Conservation (phyloP, 1,284 basidiomycete genomes). For the Cutaneotrichosporon curvatum region DNA sequence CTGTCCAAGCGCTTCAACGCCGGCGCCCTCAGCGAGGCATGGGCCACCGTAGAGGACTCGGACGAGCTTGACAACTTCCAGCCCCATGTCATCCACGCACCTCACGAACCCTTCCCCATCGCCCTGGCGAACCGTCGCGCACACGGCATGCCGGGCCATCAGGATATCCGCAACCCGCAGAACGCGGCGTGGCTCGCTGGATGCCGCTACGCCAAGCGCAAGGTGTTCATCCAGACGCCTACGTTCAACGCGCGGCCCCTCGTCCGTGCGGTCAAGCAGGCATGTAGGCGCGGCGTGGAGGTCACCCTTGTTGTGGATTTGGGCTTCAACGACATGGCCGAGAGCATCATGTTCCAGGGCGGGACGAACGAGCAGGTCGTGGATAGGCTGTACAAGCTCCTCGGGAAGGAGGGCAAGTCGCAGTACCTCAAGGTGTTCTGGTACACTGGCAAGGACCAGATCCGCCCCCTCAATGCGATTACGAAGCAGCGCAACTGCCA, state of each 20-base stretch:
- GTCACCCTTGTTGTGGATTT: conserved; percentile 60
- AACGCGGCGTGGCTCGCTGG: conserved; percentile 69
- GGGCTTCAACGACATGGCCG: conserved; percentile 63
- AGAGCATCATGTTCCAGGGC: conserved; percentile 45
- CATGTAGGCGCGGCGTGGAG: conserved; percentile 61
- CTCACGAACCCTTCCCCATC: conserved; percentile 62
- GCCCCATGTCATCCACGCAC: conserved; percentile 55
- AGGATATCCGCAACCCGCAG: conserved; percentile 59
- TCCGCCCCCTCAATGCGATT: conserved; percentile 62
- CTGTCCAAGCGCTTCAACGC: conserved; percentile 46
- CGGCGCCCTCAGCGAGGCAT: conserved; percentile 47
- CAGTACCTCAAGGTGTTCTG: conserved; percentile 60
- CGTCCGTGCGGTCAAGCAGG: conserved; percentile 58
- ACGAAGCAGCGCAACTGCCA: conserved; percentile 71
- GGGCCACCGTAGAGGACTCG: conserved; percentile 49
- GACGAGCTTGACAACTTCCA: conserved; percentile 50
- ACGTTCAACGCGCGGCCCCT: conserved; percentile 68
- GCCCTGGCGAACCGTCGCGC: conserved; percentile 65
- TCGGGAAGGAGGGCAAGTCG: conserved; percentile 52
- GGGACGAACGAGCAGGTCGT: conserved; percentile 73
- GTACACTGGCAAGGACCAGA: conserved; percentile 54
- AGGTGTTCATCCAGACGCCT: conserved; percentile 70
- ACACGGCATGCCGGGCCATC: conserved; percentile 52
- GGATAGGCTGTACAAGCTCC: conserved; percentile 56
- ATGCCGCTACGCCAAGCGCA: conserved; percentile 59